Conservation (phyloP, 2,329 filamentous ascomycete species). For the Venturia oleaginea region DNA sequence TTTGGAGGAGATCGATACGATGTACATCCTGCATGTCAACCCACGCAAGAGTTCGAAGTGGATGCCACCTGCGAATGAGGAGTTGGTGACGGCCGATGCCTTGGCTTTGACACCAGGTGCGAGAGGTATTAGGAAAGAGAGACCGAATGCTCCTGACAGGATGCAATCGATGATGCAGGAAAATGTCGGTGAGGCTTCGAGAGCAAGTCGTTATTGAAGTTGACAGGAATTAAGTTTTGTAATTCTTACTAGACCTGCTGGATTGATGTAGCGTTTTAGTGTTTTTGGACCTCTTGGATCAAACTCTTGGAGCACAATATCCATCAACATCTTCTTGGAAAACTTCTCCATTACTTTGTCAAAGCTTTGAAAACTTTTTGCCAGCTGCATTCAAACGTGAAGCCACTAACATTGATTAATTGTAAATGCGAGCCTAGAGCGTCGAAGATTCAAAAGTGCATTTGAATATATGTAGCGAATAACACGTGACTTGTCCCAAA, state of each 20-base stretch:
- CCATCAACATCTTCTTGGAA: too few species aligned
- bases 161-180: constrained; percentile 2
- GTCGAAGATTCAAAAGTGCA: too few species aligned
- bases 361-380: background rate
- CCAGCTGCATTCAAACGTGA: too few species aligned
- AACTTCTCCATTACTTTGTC: background rate
- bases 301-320: background rate
- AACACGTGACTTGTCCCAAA: background rate
- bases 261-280: background rate
- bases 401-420: too few species aligned
- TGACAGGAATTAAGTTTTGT: background rate
- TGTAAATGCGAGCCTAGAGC: too few species aligned
- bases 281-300: background rate
- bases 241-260: background rate
- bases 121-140: constrained; percentile 3
- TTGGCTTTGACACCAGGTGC: constrained; percentile 7
- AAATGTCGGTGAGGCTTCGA: constrained; percentile 1
- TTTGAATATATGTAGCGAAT: background rate
- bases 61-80: constrained; percentile 19
- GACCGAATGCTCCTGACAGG: constrained; percentile 4
- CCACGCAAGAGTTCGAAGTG: constrained; percentile 54
- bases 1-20: constrained; percentile 71
- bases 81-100: constrained; percentile 15
- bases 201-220: background rate
- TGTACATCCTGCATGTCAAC: constrained; percentile 59